A percentile compares a stretch with the other conserved stretches of the same genome.
Evolutionary conservation across 1,284 basidiomycete genomes (phyloP).

Genomic region (Heterobasidion annosum): DNA sequence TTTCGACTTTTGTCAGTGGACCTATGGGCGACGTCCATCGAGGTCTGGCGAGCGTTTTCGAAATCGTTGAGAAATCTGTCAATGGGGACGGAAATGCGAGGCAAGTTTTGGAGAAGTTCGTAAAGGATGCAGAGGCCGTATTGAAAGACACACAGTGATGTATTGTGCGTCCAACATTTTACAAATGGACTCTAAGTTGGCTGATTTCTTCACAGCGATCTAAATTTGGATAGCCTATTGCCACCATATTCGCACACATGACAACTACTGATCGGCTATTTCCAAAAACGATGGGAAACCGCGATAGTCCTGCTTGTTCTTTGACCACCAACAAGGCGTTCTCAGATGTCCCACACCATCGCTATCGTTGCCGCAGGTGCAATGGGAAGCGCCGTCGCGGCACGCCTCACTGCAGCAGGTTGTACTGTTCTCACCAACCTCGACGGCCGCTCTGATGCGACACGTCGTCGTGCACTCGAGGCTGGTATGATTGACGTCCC

Average conservation of each 20-base stretch:
- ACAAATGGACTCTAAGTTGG: too few relatives aligned
- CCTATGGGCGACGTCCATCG: constrained; percentile 27
- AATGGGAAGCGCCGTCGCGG: constrained; percentile 37
- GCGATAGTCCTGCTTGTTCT: background rate
- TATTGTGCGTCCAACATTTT: too few relatives aligned
- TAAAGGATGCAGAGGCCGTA: constrained; percentile 25
- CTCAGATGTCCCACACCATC: constrained; percentile 17
- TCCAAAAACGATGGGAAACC: background rate
- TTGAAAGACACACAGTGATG: background rate
- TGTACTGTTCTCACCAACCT: constrained; percentile 43
- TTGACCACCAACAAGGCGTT: background rate
- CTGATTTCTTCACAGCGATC: too few relatives aligned
- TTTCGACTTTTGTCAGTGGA: constrained; percentile 41
- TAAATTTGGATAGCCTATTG: too few relatives aligned
- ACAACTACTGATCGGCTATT: background rate
- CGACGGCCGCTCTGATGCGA: constrained; percentile 38
- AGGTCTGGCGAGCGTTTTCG: constrained; percentile 38
- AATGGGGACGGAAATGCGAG: constrained; percentile 26
- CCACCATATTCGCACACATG: too few relatives aligned
- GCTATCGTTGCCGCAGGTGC: constrained; percentile 35
- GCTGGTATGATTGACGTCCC: constrained; percentile 44
- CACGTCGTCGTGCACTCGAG: constrained; percentile 36
- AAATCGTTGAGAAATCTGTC: constrained; percentile 31
- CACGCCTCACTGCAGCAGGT: constrained; percentile 28
- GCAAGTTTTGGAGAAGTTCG: constrained; percentile 33